phyloP scores from a whole-genome alignment of 768 basidiomycete genomes.

The Tulasnella sp. region DNA sequence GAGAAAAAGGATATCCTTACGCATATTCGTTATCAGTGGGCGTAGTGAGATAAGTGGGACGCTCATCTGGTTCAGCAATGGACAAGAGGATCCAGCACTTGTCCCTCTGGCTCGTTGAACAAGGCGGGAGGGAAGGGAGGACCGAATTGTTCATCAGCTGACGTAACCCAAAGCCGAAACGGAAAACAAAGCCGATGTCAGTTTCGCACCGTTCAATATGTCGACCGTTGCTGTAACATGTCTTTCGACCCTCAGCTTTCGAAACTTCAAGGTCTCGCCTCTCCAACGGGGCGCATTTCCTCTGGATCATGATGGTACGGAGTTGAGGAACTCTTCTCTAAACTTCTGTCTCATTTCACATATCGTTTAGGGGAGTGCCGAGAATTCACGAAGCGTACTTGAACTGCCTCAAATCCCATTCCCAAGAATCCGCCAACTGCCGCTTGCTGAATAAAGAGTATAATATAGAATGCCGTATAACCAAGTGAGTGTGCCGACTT shows the following conservation, averaged over 20 bases:
- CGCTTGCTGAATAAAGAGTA: slow-evolving; percentile 31
- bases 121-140: background rate
- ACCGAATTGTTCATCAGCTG: background rate
- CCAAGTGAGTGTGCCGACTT: slow-evolving; percentile 28
- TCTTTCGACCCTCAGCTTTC: slow-evolving; percentile 34
- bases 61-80: no score
- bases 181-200: background rate
- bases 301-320: slow-evolving; percentile 36
- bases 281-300: slow-evolving; percentile 35
- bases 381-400: slow-evolving; percentile 32
- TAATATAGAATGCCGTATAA: slow-evolving; percentile 35
- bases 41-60: no score
- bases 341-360: background rate
- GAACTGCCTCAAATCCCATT: slow-evolving; percentile 31
- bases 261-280: slow-evolving; percentile 31
- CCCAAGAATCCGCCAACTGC: slow-evolving; percentile 30
- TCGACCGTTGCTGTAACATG: no score
- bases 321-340: background rate
- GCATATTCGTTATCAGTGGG: no score
- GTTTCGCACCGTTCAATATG: background rate
- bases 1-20: no score
- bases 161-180: background rate
- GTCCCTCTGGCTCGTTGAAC: background rate
- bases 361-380: slow-evolving; percentile 32
- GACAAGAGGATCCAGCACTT: no score